Base-by-base conservation (phyloP, 2,329 filamentous ascomycete species). In the Ceratocystiopsis minuta region DNA sequence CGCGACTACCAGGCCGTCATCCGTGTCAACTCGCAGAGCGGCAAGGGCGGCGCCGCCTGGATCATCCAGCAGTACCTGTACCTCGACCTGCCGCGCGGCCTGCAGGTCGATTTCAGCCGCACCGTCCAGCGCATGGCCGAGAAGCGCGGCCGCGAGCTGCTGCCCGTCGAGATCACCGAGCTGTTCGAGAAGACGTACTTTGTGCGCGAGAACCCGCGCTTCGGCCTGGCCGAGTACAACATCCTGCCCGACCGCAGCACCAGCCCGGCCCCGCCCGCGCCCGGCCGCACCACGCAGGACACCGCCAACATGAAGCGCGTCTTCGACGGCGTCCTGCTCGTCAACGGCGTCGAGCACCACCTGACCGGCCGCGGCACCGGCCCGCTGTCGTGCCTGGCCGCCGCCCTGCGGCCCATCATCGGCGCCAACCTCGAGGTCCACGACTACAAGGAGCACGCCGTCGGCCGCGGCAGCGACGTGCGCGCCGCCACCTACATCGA, bases 1-100 rank as follows among this genome's bases (percentile, higher is more conserved):
- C 78, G 88, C 44, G 95, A 79, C n/a, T 96, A 96, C 71, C 87
- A 96, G 62, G 88, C 88, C 45, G 81, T 96, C 56, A 96, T 96
- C 57, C 82, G 88, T 46, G 88, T 96, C 71, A 98, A 96, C 67
- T 93, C 84, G 16, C 88, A 96, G 59, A 84, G 77, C 52, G 88
- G 88, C 50, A 96, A 98, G 65, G 88, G 88, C 47, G 90, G 90
- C 52, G 79, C 84, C 46, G 87, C 88, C 40, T 96, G 84, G 83
- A 82, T 96, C 56, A 87, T 96, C 56, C 78, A 87, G 56, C 79
- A 81, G 52, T 80, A 85, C 54, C 75, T 96, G 47, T 75, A 90
- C 55, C 80, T 96, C 53, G 90, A 96, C 59, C 74, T 96, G 40
- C 90, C 90, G 15, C 83, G 90, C 48, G 86, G 86, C 41, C 72